Evolutionary conservation across 306 rosid genomes (phyloP), one percentile per base, ranked within the genome.

Genomic region (Neltuma alba): DNA sequence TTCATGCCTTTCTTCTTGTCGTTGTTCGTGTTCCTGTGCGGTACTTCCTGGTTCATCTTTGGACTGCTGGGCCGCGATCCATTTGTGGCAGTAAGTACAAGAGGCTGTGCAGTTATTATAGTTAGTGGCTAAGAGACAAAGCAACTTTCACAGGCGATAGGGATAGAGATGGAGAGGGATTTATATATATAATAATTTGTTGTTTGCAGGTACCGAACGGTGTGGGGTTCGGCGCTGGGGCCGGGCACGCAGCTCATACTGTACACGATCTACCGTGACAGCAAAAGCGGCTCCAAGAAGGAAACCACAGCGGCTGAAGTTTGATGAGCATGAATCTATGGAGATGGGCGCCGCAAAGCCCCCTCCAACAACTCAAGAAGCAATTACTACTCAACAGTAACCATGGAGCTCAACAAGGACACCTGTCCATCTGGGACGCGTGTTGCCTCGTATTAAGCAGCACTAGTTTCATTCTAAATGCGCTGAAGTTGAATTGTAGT

Each of bases 1-100:
- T 95, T 87, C 78, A 94, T 94, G 97, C 97, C 99, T 6, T 94
- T 91, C 76, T 94, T 91, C 86, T 67, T 94, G 76, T 91, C 97
- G 0, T 77, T 95, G 25, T 95, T 95, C 61, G 91, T 89, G 81
- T 92, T 95, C 83, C 86, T 95, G 42, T 92, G 97, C 15, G 99
- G 97, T 40, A 92, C 94, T 21, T 95, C 95, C 7, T 92, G 95
- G 97, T 95, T 95, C 72, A 61, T 91, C 76, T 95, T 64, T 63
- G 97, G 99, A 70, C 84, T 94, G 9, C 76, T 94, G 36, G 99
- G 97, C 20, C 86, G 62, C 42, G 99, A 94, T 85, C 99, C 91
- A 42, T 95, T 94, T 76, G 71, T 94, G 5, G 84, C 86, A 38
- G 98, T 95, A 78, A 87, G 96, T 76, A 16, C 28, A 9, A 54